Evolutionary conservation across 352 stramenopile genomes (phyloP), one percentile per base, ranked within the genome.

Genomic region (Blastocystis hominis): DNA sequence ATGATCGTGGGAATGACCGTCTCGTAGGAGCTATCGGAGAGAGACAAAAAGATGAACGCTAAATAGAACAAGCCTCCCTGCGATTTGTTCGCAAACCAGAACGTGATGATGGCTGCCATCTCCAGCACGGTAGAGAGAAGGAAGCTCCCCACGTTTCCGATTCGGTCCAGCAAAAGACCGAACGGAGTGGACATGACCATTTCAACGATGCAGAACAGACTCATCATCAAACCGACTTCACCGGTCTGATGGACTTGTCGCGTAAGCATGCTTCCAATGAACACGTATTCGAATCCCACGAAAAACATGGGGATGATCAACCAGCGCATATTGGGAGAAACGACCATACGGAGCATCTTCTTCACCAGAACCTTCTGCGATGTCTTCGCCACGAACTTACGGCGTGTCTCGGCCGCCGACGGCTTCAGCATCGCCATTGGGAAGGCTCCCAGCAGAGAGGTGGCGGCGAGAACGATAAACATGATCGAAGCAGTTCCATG

Each of bases 271-370:
- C 44, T 66, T 30, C 62, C 62, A 38, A 87, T 78, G 47, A 87
- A 87, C 53, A 87, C 77, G 36, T 87, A 87, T 34, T 87, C 77
- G 30, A 78, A 87, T 13, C 77, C 77, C 3, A 87, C 77, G 55
- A 66, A 87, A 44, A 75, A 76, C 66, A 87, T 78, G 55, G 77
- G 77, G 36, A 87, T 4, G 13, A 87, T 34, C 38, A 87, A 24
- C 72, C 72, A 84, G 20, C 72, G 72, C 72, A 84, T 84, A 30
- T 63, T 68, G 20, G 72, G 72, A 15, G 72, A 84, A 24, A 84
- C 24, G 13, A 84, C 62, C 34, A 84, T 47, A 20, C 72, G 72
- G 34, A 62, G n/a, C 77, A 87, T 87, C 66, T 87, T 87, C 62
- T 75, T 78, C 17, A 78, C 75, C 40, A 75, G 34, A 7, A 87